Evolutionary conservation across 2,329 filamentous ascomycete genomes (phyloP).

Genomic region (Metarhizium brunneum): DNA sequence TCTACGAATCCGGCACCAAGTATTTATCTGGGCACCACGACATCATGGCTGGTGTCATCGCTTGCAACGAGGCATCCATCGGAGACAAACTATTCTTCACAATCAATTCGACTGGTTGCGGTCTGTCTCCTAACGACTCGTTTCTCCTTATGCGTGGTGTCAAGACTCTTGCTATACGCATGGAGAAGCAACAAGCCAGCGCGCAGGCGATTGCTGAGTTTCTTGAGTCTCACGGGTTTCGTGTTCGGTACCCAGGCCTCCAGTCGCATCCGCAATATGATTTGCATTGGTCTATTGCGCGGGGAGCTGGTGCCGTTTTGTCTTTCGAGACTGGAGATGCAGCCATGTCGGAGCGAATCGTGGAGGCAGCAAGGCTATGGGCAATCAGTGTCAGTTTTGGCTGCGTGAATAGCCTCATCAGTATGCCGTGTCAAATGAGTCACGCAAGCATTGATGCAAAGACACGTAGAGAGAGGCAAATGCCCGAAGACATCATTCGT

Average conservation of each 20-base stretch:
- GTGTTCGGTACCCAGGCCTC: conserved; percentile 87
- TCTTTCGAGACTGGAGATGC: conserved; percentile 93
- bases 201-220: conserved; percentile 87
- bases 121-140: conserved; percentile 87
- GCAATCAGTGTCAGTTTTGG: conserved; percentile 96
- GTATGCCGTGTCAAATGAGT: conserved; percentile 99
- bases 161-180: conserved; percentile 93
- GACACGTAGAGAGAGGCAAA: conserved; percentile 75
- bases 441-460: conserved; percentile 97
- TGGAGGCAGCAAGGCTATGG: conserved; percentile 85
- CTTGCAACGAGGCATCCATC: conserved; percentile 71
- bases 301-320: conserved; percentile 86
- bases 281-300: conserved; percentile 89
- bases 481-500: conserved; percentile 95
- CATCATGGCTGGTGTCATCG: conserved; percentile 96
- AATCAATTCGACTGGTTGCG: conserved; percentile 93
- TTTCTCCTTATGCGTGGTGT: conserved; percentile 92
- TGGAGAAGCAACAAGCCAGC: conserved; percentile 96
- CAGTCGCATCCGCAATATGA: conserved; percentile 95
- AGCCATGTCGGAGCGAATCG: conserved; percentile 77
- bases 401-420: conserved; percentile 96
- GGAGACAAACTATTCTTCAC: conserved; percentile 92
- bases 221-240: conserved; percentile 84
- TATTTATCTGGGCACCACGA: conserved; percentile 98
- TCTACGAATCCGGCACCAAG: conserved; percentile 96